Evolutionary conservation across 139 green algal species (phyloP).

Genomic region (Asterochloris erici): DNA sequence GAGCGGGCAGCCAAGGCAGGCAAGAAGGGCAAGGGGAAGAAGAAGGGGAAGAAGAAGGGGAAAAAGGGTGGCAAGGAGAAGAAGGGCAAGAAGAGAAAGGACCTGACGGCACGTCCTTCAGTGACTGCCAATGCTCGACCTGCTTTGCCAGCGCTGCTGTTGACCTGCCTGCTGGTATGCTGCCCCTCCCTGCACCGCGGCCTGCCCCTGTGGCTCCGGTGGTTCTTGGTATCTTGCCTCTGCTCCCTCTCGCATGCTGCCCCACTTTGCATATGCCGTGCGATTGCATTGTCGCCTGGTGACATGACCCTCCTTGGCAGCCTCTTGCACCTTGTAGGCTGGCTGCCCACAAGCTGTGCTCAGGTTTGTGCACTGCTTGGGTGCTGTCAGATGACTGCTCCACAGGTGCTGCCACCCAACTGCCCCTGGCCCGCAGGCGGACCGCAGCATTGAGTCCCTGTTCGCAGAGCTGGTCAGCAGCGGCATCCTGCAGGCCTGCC

Average conservation of each 20-base stretch:
- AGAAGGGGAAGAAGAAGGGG: conserved; percentile 41
- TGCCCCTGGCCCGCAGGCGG: conserved; percentile 42
- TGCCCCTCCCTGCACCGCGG: too few relatives aligned
- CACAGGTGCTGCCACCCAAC: background rate
- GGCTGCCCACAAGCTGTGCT: too few relatives aligned
- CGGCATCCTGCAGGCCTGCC: conserved; percentile 59
- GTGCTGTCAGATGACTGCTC: too few relatives aligned
- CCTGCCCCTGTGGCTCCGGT: too few relatives aligned
- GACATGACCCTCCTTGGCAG: too few relatives aligned
- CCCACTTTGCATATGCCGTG: too few relatives aligned
- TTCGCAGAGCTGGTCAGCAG: conserved; percentile 82
- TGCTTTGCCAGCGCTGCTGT: background rate
- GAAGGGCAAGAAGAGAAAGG: conserved; percentile 84
- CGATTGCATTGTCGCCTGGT: too few relatives aligned
- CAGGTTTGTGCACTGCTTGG: too few relatives aligned
- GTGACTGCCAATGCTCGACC: background rate
- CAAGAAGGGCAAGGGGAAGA: conserved; percentile 61
- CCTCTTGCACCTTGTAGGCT: too few relatives aligned
- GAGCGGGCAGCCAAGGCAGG: conserved; percentile 70
- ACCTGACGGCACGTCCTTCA: conserved; percentile 55
- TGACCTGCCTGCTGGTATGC: too few relatives aligned
- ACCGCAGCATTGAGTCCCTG: conserved; percentile 81
- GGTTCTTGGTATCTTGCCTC: too few relatives aligned
- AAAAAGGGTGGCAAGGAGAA: conserved; percentile 53
- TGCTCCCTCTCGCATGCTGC: too few relatives aligned